Evolutionary conservation across 2,329 filamentous ascomycete species (phyloP).

Genomic region (Rhytidhysteron rufulum): DNA sequence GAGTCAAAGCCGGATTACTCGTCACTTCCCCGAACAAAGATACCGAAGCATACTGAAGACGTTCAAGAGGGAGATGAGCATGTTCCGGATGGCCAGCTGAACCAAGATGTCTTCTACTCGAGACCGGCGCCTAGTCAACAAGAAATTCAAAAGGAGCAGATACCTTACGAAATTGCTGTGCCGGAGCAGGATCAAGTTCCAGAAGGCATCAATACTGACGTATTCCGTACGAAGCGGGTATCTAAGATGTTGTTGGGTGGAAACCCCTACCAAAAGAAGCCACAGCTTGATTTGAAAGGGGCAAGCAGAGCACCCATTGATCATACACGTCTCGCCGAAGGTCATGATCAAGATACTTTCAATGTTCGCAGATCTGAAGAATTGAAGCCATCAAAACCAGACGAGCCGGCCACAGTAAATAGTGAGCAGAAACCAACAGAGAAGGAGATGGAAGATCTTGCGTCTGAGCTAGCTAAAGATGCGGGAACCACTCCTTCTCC

Average conservation of each 20-base stretch:
- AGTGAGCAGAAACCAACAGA: slow-evolving; percentile 9
- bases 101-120: slow-evolving; percentile 54
- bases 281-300: slow-evolving; percentile 30
- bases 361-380: slow-evolving; percentile 20
- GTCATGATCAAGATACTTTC: slow-evolving; percentile 37
- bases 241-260: slow-evolving; percentile 54
- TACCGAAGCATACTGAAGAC: slow-evolving; percentile 51
- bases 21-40: slow-evolving; percentile 51
- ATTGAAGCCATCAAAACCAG: slow-evolving; percentile 10
- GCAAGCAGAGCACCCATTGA: slow-evolving; percentile 32
- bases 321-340: slow-evolving; percentile 31
- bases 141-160: slow-evolving; percentile 11
- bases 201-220: slow-evolving; percentile 56
- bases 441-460: slow-evolving; percentile 43
- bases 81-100: slow-evolving; percentile 43
- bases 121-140: slow-evolving; percentile 19
- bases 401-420: background rate
- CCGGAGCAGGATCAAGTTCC: slow-evolving; percentile 45
- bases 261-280: slow-evolving; percentile 34
- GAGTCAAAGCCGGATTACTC: slow-evolving; percentile 47
- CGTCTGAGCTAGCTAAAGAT: slow-evolving; percentile 46
- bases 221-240: slow-evolving; percentile 60
- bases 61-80: slow-evolving; percentile 42
- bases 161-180: slow-evolving; percentile 25
- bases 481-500: slow-evolving; percentile 26